Evolutionary conservation across 2,329 filamentous ascomycete species (phyloP).

Genomic region (Cladosporium sp.): DNA sequence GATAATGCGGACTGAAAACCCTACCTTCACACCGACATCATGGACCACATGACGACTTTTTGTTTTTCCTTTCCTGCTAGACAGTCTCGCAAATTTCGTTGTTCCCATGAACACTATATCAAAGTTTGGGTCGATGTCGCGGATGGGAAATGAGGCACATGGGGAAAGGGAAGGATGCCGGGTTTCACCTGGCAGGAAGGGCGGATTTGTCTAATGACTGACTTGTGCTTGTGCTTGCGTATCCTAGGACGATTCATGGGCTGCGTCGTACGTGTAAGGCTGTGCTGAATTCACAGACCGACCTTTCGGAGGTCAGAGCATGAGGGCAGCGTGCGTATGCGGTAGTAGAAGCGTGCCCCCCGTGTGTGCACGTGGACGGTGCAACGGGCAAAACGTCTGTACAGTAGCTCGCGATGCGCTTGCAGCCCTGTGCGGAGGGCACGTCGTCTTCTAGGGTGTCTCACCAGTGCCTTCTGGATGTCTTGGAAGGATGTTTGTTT

Average conservation of each 20-base stretch:
- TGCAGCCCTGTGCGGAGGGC: neutral
- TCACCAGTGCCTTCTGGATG: constrained; percentile 7
- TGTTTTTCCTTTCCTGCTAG: too few species aligned
- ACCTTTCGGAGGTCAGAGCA: neutral
- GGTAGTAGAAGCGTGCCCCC: neutral
- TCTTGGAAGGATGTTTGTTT: constrained; percentile 2
- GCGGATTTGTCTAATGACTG: neutral
- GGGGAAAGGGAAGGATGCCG: neutral
- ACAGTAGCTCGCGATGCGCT: neutral
- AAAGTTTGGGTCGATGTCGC: constrained; percentile 4
- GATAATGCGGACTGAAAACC: too few species aligned
- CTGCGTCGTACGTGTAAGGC: neutral
- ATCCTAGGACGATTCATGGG: neutral
- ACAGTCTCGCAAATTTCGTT: too few species aligned
- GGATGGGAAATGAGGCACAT: neutral
- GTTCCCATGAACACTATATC: neutral
- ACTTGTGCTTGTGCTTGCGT: neutral
- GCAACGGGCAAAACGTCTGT: neutral
- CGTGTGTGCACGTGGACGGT: constrained; percentile 7
- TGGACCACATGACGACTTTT: too few species aligned
- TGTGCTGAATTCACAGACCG: neutral
- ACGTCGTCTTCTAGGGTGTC: constrained; percentile 10
- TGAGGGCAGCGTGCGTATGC: neutral
- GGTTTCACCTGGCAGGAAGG: neutral
- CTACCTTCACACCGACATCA: too few species aligned